Conservation (phyloP, 768 basidiomycete species). For the Phanerochaete carnosa region DNA sequence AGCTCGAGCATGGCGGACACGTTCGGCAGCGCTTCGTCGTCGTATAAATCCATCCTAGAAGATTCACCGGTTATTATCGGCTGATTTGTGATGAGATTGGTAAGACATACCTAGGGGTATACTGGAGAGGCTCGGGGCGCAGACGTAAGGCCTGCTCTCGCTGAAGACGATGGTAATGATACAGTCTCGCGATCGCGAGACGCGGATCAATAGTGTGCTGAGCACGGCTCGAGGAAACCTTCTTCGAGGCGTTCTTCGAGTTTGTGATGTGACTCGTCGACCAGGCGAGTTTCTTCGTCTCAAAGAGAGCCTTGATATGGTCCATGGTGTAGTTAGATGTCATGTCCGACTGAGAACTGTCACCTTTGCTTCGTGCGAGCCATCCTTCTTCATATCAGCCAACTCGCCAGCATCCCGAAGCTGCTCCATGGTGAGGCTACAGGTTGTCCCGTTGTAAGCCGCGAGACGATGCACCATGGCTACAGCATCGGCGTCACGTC, state of each 20-base stretch:
- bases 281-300: conserved; percentile 50
- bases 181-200: background rate
- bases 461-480: conserved; percentile 47
- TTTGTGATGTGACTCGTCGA: conserved; percentile 57
- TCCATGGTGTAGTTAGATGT: too few relatives aligned
- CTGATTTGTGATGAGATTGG: background rate
- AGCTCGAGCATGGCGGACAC: conserved; percentile 37
- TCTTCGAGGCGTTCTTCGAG: too few relatives aligned
- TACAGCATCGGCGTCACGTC: conserved; percentile 50
- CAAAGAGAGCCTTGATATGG: too few relatives aligned
- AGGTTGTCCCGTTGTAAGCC: conserved; percentile 42
- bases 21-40: conserved; percentile 30
- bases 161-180: background rate
- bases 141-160: background rate
- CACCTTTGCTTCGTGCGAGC: too few relatives aligned
- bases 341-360: too few relatives aligned
- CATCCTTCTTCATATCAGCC: too few relatives aligned
- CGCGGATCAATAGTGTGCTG: background rate
- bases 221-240: background rate
- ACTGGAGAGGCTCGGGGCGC: background rate
- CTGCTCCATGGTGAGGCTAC: too few relatives aligned
- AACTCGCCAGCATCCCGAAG: too few relatives aligned
- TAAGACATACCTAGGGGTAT: conserved; percentile 7
- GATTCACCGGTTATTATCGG: background rate
- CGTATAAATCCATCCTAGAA: conserved; percentile 37